phyloP scores from a whole-genome alignment of 352 stramenopile genomes.

The Phytophthora citrophthora region DNA sequence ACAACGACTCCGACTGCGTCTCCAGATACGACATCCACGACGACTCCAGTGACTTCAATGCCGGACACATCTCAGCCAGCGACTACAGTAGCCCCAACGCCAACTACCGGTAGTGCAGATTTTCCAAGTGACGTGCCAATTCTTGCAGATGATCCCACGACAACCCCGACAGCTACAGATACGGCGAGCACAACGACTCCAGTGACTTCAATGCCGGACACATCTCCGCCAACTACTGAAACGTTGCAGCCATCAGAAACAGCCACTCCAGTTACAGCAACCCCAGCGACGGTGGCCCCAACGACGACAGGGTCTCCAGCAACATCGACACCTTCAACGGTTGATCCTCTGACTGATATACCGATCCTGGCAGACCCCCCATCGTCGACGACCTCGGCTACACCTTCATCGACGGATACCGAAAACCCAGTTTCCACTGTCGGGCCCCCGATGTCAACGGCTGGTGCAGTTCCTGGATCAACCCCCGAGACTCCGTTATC shows the following conservation, averaged over 20 bases:
- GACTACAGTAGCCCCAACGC: background rate
- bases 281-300: background rate
- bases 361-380: conserved; percentile 19
- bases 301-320: conserved; percentile 4
- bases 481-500: background rate
- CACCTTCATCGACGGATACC: conserved; percentile 5
- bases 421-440: background rate
- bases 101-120: background rate
- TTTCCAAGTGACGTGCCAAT: conserved; percentile 15
- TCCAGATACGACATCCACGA: background rate
- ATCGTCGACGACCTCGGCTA: conserved; percentile 2
- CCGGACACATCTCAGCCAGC: background rate
- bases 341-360: conserved; percentile 8
- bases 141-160: conserved; percentile 16
- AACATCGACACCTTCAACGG: conserved; percentile 4
- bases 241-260: background rate
- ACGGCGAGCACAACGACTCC: background rate
- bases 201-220: too few species aligned
- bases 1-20: background rate
- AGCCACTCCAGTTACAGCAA: conserved; percentile 1
- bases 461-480: background rate
- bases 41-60: conserved; percentile 1
- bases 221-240: too few species aligned
- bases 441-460: background rate
- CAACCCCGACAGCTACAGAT: conserved; percentile 2